Conservation (phyloP, 371 early-diverging fungal species). For the Mortierella sp. region DNA sequence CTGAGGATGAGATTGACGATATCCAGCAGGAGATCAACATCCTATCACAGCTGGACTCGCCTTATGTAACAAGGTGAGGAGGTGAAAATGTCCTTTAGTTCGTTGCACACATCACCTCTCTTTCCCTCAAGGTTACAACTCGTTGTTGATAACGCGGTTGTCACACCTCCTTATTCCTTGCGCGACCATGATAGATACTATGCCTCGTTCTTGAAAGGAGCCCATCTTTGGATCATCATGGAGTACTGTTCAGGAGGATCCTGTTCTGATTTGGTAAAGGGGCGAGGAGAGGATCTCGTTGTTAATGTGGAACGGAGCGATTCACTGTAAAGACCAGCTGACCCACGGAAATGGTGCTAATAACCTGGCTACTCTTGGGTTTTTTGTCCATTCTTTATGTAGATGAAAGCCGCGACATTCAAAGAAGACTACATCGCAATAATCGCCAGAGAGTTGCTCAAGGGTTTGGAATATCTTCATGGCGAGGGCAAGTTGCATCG, state of each 20-base stretch:
- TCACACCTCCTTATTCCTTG: constrained; percentile 1
- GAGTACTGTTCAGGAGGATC: constrained; percentile 94
- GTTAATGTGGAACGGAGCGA: too few species aligned
- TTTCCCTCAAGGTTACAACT: too few species aligned
- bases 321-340: too few species aligned
- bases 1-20: constrained; percentile 98
- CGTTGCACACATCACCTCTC: too few species aligned
- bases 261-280: constrained; percentile 85
- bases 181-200: constrained; percentile 65
- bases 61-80: constrained; percentile 85
- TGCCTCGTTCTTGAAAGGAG: constrained; percentile 84
- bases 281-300: neutral
- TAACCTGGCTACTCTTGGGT: too few species aligned
- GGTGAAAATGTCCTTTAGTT: too few species aligned
- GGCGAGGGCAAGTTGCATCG: constrained; percentile 94
- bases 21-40: constrained; percentile 97
- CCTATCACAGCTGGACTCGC: constrained; percentile 93
- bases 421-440: constrained; percentile 92
- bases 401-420: constrained; percentile 87
- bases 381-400: too few species aligned
- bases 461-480: constrained; percentile 96
- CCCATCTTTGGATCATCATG: constrained; percentile 94
- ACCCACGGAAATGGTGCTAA: too few species aligned
- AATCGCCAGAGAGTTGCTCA: constrained; percentile 88
- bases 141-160: too few species aligned